Base-by-base conservation (phyloP, 768 basidiomycete genomes). In the Mycena galopus region DNA sequence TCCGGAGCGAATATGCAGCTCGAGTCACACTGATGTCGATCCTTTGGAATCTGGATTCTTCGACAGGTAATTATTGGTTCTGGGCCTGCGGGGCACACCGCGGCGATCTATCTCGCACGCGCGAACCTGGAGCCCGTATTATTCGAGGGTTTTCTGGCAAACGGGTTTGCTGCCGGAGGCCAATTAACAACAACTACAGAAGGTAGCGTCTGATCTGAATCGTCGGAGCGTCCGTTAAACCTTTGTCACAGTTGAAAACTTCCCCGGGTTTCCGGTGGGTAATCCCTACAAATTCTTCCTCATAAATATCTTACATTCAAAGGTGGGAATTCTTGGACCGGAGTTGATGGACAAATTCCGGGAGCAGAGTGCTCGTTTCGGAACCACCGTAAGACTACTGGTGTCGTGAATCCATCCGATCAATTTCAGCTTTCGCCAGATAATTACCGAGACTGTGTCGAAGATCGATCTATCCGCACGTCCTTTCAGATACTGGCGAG, bases 301-400 rank as follows among this genome's bases (percentile, higher is more conserved):
- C n/a, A n/a, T n/a, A n/a, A n/a, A n/a, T n/a, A n/a, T n/a, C n/a
- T n/a, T n/a, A n/a, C n/a, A n/a, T n/a, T n/a, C n/a, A n/a, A n/a
- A n/a, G n/a, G n/a, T n/a, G n/a, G n/a, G n/a, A n/a, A 96, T 99
- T 57, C 88, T 96, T 74, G 98, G 98, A 37, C 93, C 96, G 12
- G 97, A 98, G 79, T 91, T 99, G 82, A 99, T 99, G 97, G 97
- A 98, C 82, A 98, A 98, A 80, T 99, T 99, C 88, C 94, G 97
- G 72, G 95, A 94, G 71, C 97, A 99, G 80, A 96, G 95, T 23
- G 85, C 96, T 72, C 92, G 96, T 51, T 98, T 98, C 79, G 97
- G 97, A 64, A 99, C 97, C 23, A 51, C 50, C 27, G 50, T 51
- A 51, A 12, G 50, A n/a, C 7, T 9, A 12, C n/a, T 8, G 50